Evolutionary conservation across 495 filamentous ascomycete species (phyloP).

Genomic region (Aspergillus asperescens): DNA sequence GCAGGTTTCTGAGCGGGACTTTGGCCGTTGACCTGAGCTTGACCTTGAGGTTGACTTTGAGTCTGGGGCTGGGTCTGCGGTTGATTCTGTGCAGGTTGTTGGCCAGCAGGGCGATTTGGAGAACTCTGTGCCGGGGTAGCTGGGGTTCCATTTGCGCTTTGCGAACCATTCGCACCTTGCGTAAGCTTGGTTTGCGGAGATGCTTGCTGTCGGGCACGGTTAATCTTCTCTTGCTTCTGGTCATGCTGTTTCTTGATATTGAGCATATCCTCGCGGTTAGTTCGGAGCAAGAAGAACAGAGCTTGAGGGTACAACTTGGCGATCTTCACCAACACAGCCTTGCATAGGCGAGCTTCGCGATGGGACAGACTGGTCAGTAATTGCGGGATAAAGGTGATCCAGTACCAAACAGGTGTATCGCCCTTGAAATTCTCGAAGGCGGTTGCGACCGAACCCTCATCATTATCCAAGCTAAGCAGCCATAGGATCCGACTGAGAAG

Average conservation of each 20-base stretch:
- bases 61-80: conserved; percentile 16
- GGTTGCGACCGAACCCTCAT: conserved; percentile 68
- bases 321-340: conserved; percentile 80
- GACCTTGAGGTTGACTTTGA: conserved; percentile 25
- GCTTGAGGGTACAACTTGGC: conserved; percentile 93
- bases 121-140: conserved; percentile 23
- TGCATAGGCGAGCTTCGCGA: conserved; percentile 81
- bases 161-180: conserved; percentile 45
- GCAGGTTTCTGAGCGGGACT: conserved; percentile 17
- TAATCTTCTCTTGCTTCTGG: conserved; percentile 63
- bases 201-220: conserved; percentile 37
- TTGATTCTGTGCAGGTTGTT: conserved; percentile 31
- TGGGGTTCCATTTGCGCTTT: conserved; percentile 35
- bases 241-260: conserved; percentile 85
- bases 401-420: conserved; percentile 96
- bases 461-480: conserved; percentile 90
- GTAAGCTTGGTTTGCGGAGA: conserved; percentile 50
- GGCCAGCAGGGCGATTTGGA: conserved; percentile 29
- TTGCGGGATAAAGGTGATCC: conserved; percentile 98
- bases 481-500: conserved; percentile 91
- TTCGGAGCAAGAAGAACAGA: conserved; percentile 89
- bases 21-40: conserved; percentile 23
- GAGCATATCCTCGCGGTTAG: conserved; percentile 90
- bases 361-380: conserved; percentile 82
- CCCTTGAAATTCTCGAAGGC: conserved; percentile 93